A percentile compares a stretch with the other conserved stretches of the same genome.
phyloP scores from a whole-genome alignment of 2,329 filamentous ascomycete genomes.

The Diaporthe sp. region DNA sequence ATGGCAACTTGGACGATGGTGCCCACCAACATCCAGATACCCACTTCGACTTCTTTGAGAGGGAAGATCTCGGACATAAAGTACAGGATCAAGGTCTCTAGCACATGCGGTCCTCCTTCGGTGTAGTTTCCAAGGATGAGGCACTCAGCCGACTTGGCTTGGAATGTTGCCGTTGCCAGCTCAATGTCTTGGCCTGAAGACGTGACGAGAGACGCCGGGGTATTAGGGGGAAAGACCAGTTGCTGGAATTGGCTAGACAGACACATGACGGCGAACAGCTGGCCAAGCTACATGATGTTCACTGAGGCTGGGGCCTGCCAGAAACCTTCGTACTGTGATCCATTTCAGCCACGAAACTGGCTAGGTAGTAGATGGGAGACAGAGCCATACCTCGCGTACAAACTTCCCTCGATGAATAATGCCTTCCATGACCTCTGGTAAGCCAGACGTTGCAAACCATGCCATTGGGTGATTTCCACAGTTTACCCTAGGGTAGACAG shows the following conservation, averaged over 20 bases:
- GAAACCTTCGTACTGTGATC: slow-evolving; percentile 53
- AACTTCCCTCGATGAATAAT: slow-evolving; percentile 46
- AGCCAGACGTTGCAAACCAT: not conserved
- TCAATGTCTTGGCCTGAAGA: not conserved
- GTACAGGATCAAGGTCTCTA: slow-evolving; percentile 51
- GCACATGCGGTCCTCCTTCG: slow-evolving; percentile 52
- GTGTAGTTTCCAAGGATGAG: slow-evolving; percentile 52
- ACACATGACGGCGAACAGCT: slow-evolving; percentile 58
- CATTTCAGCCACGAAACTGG: not conserved
- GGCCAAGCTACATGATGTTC: slow-evolving; percentile 56
- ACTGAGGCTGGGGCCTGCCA: slow-evolving; percentile 49
- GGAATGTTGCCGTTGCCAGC: slow-evolving; percentile 34
- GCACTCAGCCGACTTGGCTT: slow-evolving; percentile 41
- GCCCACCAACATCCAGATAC: slow-evolving; percentile 48
- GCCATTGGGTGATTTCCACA: too few relatives aligned
- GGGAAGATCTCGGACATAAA: slow-evolving; percentile 45
- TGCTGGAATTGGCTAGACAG: slow-evolving; percentile 45
- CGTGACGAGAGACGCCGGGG: not conserved
- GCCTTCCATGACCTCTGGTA: slow-evolving; percentile 29
- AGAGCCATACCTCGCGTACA: slow-evolving; percentile 40
- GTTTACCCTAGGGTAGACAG: too few relatives aligned
- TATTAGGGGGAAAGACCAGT: slow-evolving; percentile 21
- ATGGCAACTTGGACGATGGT: slow-evolving; percentile 48
- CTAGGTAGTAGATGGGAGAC: not conserved
- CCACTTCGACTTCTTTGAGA: slow-evolving; percentile 44